phyloP scores from a whole-genome alignment of 495 filamentous ascomycete genomes.

The Aspergillus hancockii region DNA sequence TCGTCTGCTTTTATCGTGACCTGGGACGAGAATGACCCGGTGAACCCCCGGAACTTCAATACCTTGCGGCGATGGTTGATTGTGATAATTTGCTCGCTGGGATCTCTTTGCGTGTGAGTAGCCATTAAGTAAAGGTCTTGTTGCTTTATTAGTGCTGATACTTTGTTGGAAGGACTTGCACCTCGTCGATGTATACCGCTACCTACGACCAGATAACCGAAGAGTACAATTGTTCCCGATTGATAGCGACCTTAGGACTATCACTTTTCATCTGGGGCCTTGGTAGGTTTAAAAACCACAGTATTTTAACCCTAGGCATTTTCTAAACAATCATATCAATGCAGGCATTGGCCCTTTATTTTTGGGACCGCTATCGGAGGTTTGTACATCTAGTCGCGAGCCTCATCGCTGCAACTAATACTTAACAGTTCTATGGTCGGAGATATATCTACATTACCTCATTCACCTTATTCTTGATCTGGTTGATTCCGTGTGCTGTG shows the following conservation, averaged over 20 bases:
- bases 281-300: constrained; percentile 28
- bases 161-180: constrained; percentile 65
- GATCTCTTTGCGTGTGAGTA: constrained; percentile 83
- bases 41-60: constrained; percentile 71
- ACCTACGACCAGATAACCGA: constrained; percentile 79
- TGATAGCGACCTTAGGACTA: constrained; percentile 77
- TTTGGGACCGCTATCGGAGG: constrained; percentile 64
- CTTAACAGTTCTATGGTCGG: constrained; percentile 82
- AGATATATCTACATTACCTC: constrained; percentile 80
- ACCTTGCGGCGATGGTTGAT: constrained; percentile 75
- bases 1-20: constrained; percentile 57
- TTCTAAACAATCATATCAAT: constrained; percentile 22
- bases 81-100: constrained; percentile 66
- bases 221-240: constrained; percentile 70
- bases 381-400: constrained; percentile 16
- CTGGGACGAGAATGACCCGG: constrained; percentile 74
- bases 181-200: constrained; percentile 84
- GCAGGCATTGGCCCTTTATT: constrained; percentile 71
- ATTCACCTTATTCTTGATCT: constrained; percentile 78
- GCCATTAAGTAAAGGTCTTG: background rate
- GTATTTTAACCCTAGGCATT: constrained; percentile 1
- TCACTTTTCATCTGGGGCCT: constrained; percentile 78
- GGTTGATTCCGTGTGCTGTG: constrained; percentile 85
- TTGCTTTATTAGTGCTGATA: constrained; percentile 7
- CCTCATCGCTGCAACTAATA: constrained; percentile 20